These are phyloP conservation scores for Pythium diclinum DNA, from an alignment of 352 stramenopile genomes.

Conservation along the genomic window DNA sequence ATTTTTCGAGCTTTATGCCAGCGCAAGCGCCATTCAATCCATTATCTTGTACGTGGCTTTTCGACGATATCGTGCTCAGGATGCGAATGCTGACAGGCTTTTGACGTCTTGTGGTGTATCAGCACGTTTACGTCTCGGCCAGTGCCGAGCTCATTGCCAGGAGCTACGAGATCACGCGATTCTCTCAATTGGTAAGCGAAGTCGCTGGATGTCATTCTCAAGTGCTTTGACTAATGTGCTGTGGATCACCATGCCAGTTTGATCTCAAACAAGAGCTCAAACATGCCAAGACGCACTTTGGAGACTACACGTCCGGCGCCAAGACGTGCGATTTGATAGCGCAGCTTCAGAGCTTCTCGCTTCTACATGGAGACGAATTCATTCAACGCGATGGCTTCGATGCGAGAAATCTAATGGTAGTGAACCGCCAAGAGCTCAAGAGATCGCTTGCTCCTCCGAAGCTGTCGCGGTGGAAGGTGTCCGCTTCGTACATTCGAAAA, in stretches of 20 bases:
- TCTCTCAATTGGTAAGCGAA: neutral
- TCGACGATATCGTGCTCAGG: neutral
- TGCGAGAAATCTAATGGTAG: neutral
- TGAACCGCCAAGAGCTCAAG: neutral
- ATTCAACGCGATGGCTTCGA: neutral
- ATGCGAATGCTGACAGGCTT: neutral
- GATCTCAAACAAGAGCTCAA: conserved; percentile 16
- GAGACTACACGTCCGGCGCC: conserved; percentile 48
- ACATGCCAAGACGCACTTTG: conserved; percentile 32
- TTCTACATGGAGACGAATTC: neutral
- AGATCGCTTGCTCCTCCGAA: neutral
- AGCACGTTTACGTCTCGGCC: conserved; percentile 1
- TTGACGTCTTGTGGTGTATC: neutral
- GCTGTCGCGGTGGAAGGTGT: neutral
- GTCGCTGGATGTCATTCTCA: neutral
- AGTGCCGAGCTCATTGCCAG: neutral
- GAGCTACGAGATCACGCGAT: conserved; percentile 4
- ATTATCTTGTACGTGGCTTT: neutral
- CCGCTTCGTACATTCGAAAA: neutral
- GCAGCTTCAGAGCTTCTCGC: conserved; percentile 10
- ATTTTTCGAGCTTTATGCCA: neutral
- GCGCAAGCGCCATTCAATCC: neutral
- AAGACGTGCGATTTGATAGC: conserved; percentile 33
- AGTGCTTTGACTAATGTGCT: neutral
- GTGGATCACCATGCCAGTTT: neutral